phyloP scores from a whole-genome alignment of 2,329 filamentous ascomycete genomes.

The Arthrinium phaeospermum region DNA sequence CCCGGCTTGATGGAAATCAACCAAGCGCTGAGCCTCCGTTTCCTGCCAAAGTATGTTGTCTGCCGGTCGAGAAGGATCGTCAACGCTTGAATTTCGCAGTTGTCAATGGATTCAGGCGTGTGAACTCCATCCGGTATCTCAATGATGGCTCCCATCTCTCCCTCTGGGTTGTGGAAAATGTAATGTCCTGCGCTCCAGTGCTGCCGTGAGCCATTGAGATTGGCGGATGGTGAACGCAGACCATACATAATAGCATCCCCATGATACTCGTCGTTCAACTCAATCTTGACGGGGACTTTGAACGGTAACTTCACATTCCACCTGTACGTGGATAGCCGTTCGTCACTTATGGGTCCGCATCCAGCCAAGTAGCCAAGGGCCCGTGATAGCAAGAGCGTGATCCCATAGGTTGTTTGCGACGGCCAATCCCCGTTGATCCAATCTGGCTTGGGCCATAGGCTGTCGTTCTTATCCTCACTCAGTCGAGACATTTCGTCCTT shows the following conservation, averaged over 20 bases:
- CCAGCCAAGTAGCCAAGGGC: background rate
- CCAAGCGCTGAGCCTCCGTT: background rate
- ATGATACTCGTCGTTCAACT: background rate
- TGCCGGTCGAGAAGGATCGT: background rate
- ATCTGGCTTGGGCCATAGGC: too few relatives aligned
- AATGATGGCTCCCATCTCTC: background rate
- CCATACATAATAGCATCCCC: background rate
- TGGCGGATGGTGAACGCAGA: background rate
- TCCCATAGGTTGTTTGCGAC: background rate
- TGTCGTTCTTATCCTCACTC: too few relatives aligned
- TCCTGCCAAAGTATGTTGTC: background rate
- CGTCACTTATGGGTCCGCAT: background rate
- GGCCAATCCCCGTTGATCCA: background rate
- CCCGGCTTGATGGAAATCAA: background rate
- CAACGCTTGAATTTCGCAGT: background rate
- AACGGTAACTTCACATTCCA: background rate
- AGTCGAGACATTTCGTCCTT: too few relatives aligned
- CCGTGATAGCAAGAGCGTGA: background rate
- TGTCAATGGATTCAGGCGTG: background rate
- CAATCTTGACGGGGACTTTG: background rate
- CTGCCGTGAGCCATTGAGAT: background rate
- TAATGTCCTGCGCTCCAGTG: background rate
- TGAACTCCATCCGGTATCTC: background rate
- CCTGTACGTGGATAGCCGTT: background rate
- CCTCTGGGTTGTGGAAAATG: background rate